A percentile compares a stretch with the other conserved stretches of the same genome.
Evolutionary conservation across 192 early-diverging fungal genomes (phyloP).

Genomic region (Coemansia sp.): DNA sequence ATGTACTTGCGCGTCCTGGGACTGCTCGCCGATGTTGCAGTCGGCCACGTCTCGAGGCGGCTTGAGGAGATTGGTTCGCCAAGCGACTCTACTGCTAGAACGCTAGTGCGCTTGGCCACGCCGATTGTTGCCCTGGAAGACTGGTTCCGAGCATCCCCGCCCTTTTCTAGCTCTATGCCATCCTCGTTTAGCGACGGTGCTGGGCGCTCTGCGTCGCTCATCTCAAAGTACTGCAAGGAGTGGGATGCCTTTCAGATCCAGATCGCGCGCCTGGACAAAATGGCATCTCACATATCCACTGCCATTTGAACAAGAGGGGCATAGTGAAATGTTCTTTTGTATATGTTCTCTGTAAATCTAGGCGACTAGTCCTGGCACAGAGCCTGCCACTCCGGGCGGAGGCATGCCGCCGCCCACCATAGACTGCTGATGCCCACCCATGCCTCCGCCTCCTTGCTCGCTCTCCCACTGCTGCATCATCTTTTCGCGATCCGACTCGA

Average conservation of each 20-base stretch:
- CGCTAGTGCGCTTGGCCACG: slow-evolving; percentile 19
- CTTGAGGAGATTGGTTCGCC: slow-evolving; percentile 11
- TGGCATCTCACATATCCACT: slow-evolving; percentile 6
- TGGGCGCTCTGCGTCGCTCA: not conserved
- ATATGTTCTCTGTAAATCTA: not conserved
- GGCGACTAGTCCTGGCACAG: slow-evolving; percentile 24
- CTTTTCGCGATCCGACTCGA: slow-evolving; percentile 85
- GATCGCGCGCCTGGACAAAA: slow-evolving; percentile 16
- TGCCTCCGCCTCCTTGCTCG: slow-evolving; percentile 34
- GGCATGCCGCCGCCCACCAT: slow-evolving; percentile 8
- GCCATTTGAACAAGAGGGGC: not conserved
- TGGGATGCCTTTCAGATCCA: slow-evolving; percentile 32
- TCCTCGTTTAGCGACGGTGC: not conserved
- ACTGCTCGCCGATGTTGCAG: slow-evolving; percentile 13
- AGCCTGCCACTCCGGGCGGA: not conserved
- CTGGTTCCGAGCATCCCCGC: slow-evolving; percentile 3
- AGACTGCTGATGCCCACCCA: slow-evolving; percentile 2
- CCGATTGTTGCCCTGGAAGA: slow-evolving; percentile 21
- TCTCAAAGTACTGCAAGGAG: slow-evolving; percentile 19
- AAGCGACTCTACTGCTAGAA: slow-evolving; percentile 22
- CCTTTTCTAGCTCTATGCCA: not conserved
- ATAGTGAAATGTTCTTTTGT: not conserved
- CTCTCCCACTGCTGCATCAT: slow-evolving; percentile 82
- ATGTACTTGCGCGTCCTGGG: slow-evolving; percentile 27
- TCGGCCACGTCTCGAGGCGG: slow-evolving; percentile 10